Evolutionary conservation across 345 rosid species (phyloP).

Genomic region (Gynandropsis gynandra): DNA sequence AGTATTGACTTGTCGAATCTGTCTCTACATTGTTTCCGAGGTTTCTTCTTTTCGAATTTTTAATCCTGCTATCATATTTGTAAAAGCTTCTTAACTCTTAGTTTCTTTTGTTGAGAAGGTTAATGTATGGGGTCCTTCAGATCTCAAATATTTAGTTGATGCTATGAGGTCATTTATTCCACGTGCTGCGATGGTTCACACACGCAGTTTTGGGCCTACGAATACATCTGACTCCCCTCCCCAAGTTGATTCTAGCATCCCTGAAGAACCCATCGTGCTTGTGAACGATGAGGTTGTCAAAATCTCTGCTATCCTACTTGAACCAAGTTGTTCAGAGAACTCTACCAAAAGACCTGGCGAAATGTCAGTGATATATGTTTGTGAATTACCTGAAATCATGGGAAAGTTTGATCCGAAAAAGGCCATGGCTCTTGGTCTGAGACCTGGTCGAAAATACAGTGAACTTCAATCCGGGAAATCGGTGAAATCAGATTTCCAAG

Average conservation of each 20-base stretch:
- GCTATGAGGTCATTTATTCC: constrained; percentile 95
- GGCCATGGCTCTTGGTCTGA: constrained; percentile 76
- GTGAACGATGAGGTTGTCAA: constrained; percentile 72
- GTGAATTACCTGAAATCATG: constrained; percentile 77
- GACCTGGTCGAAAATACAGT: constrained; percentile 73
- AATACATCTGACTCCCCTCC: constrained; percentile 33
- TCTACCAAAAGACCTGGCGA: constrained; percentile 54
- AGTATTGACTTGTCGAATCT: constrained; percentile 6
- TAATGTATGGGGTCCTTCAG: constrained; percentile 96
- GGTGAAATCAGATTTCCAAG: constrained; percentile 60
- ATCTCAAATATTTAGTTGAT: constrained; percentile 74
- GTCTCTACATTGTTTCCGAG: neutral
- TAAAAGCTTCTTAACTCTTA: constrained; percentile 2
- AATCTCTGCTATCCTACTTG: constrained; percentile 67
- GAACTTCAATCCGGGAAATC: constrained; percentile 76
- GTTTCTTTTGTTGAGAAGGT: constrained; percentile 41
- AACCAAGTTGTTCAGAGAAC: constrained; percentile 31
- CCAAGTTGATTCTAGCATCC: constrained; percentile 29
- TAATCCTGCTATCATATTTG: neutral
- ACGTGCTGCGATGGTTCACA: constrained; percentile 93
- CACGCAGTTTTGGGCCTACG: constrained; percentile 64
- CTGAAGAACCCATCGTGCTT: constrained; percentile 48
- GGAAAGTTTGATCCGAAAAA: constrained; percentile 79
- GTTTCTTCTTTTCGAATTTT: constrained; percentile 1
- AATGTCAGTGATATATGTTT: constrained; percentile 72